Evolutionary conservation across 345 rosid genomes (phyloP).

Genomic region (Aurinia saxatilis): DNA sequence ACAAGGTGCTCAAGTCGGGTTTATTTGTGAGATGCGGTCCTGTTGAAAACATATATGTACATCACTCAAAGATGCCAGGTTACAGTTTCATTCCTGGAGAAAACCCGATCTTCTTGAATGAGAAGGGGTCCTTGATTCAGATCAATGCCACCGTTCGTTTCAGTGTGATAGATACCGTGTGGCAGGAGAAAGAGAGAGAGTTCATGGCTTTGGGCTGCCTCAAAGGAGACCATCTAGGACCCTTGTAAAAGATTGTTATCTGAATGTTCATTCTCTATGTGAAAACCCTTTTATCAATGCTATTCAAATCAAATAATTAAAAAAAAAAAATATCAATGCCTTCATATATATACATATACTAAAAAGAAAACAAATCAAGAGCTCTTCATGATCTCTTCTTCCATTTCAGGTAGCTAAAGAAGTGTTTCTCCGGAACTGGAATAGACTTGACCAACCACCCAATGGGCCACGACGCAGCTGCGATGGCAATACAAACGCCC

Average conservation of each 20-base stretch:
- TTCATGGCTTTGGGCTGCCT: neutral
- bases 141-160: neutral
- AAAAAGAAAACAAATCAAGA: conserved; percentile 3
- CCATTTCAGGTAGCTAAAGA: conserved; percentile 40
- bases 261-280: neutral
- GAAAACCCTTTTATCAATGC: neutral
- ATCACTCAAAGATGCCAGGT: no score
- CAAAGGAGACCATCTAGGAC: conserved; percentile 4
- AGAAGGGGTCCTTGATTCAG: neutral
- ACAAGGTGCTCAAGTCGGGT: no score
- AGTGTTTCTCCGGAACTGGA: conserved; percentile 46
- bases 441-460: conserved; percentile 57
- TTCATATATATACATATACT: neutral
- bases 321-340: neutral
- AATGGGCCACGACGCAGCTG: conserved; percentile 62
- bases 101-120: conserved; percentile 38
- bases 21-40: no score
- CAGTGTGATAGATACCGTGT: neutral
- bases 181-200: neutral
- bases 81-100: conserved; percentile 55
- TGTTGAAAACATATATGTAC: no score
- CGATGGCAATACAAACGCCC: conserved; percentile 52
- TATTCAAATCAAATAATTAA: no score
- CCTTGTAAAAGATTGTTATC: neutral
- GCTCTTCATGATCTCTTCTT: conserved; percentile 13